Evolutionary conservation across 345 rosid species (phyloP).

Genomic region (Gossypium thurberi): DNA sequence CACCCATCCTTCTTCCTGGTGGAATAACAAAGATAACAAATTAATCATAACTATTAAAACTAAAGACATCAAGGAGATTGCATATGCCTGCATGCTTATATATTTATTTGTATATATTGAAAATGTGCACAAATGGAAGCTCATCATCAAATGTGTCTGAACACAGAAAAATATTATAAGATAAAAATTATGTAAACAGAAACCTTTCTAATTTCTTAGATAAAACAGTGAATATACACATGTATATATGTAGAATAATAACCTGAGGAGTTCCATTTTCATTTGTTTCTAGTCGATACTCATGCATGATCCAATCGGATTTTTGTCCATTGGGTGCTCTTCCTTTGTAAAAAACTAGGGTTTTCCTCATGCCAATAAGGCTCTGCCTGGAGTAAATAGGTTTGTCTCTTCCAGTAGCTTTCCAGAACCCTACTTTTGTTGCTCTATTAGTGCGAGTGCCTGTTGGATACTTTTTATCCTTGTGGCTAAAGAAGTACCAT

Average conservation of each 20-base stretch:
- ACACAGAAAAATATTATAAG: not conserved
- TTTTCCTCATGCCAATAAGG: conserved; percentile 91
- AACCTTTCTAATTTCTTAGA: no score
- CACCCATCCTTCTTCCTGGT: conserved; percentile 95
- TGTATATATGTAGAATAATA: no score
- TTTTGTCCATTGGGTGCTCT: conserved; percentile 95
- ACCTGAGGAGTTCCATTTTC: conserved; percentile 85
- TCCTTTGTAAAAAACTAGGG: conserved; percentile 91
- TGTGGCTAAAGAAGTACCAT: conserved; percentile 99
- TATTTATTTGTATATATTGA: no score
- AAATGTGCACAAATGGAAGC: not conserved
- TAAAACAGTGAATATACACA: not conserved
- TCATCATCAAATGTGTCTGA: not conserved
- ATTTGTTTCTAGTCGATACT: conserved; percentile 85
- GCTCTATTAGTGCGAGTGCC: conserved; percentile 98
- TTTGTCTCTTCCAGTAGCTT: conserved; percentile 98
- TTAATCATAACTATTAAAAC: not conserved
- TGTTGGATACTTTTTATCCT: conserved; percentile 96
- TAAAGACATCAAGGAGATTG: not conserved
- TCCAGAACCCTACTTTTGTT: conserved; percentile 96
- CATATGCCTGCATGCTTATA: not conserved
- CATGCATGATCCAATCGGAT: conserved; percentile 98
- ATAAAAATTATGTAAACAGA: not conserved
- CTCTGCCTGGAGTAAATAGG: conserved; percentile 64
- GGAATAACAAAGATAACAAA: not conserved